Percentiles rank a stretch among this genome's conserved stretches.
These are phyloP conservation scores for Pholiota adiposa DNA, from an alignment of 1,284 basidiomycete species.

Conservation along the genomic window DNA sequence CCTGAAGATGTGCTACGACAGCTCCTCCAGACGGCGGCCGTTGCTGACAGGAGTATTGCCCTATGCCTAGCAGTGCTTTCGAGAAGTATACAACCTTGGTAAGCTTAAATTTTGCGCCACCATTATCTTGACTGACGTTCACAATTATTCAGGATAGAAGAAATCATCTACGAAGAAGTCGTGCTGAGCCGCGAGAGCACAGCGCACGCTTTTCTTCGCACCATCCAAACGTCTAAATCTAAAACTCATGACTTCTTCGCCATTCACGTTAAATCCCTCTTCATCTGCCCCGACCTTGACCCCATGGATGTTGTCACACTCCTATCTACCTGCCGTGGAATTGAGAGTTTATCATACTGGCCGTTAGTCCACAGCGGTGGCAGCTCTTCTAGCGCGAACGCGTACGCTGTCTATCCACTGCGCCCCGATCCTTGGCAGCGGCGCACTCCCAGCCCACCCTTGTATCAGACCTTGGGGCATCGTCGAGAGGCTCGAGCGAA, in stretches of 20 bases:
- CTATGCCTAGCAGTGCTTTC: slow-evolving; percentile 19
- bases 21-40: slow-evolving; percentile 22
- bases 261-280: slow-evolving; percentile 27
- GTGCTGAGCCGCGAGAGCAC: slow-evolving; percentile 20
- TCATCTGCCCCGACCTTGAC: slow-evolving; percentile 25
- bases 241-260: slow-evolving; percentile 27
- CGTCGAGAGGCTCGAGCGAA: background rate
- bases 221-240: slow-evolving; percentile 23
- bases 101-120: background rate
- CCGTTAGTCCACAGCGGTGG: slow-evolving; percentile 6
- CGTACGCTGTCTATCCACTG: background rate
- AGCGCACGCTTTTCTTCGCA: slow-evolving; percentile 26
- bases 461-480: background rate
- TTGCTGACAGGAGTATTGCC: slow-evolving; percentile 18
- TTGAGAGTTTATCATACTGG: slow-evolving; percentile 22
- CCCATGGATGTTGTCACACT: slow-evolving; percentile 11
- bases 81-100: slow-evolving; percentile 23
- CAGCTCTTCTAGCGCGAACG: background rate
- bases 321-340: slow-evolving; percentile 17
- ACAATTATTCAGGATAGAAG: slow-evolving; percentile 25
- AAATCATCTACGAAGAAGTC: slow-evolving; percentile 27
- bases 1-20: slow-evolving; percentile 25
- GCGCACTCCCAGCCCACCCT: slow-evolving; percentile 3
- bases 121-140: background rate
- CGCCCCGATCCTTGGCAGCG: slow-evolving; percentile 9